These are phyloP conservation scores for Leishmania tarentolae DNA, from an alignment of 208 protist genomes.

Conservation along the genomic window DNA sequence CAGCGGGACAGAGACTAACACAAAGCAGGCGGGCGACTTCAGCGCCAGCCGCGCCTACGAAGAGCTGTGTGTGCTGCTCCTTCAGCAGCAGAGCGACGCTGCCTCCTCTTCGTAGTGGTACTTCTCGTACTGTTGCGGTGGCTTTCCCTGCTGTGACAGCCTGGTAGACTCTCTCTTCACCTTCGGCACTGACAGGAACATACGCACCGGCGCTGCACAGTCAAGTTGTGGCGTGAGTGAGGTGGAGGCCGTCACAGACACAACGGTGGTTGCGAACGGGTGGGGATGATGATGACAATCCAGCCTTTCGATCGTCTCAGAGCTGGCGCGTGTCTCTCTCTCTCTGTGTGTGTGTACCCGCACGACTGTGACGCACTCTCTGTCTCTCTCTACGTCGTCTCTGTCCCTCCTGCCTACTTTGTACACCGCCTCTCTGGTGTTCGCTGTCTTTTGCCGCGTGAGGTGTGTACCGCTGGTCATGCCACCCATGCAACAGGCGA, in stretches of 20 bases:
- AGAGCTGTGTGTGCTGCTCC: constrained; percentile 29
- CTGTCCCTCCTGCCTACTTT: not conserved
- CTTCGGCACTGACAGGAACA: not conserved
- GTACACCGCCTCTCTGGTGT: not conserved
- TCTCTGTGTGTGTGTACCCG: not conserved
- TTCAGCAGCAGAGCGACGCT: constrained; percentile 19
- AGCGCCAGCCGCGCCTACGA: constrained; percentile 21
- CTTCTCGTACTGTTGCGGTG: not conserved
- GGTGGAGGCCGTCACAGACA: not conserved
- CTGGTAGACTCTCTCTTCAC: not conserved
- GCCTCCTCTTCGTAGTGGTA: not conserved
- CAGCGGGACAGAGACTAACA: constrained; percentile 25
- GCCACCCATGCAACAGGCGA: not conserved
- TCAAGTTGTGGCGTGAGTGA: not conserved
- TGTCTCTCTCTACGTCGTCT: constrained; percentile 1
- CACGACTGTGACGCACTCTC: not conserved
- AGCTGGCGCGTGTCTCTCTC: too few species aligned
- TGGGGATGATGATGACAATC: not conserved
- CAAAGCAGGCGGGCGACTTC: constrained; percentile 5
- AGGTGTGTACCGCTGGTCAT: not conserved
- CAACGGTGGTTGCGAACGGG: not conserved
- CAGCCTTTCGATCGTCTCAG: not conserved
- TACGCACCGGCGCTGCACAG: not conserved
- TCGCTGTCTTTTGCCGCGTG: not conserved
- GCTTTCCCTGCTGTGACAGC: not conserved